Evolutionary conservation across 2,329 filamentous ascomycete genomes (phyloP), one percentile per base, ranked within the genome.

Genomic region (Diplodia intermedia): DNA sequence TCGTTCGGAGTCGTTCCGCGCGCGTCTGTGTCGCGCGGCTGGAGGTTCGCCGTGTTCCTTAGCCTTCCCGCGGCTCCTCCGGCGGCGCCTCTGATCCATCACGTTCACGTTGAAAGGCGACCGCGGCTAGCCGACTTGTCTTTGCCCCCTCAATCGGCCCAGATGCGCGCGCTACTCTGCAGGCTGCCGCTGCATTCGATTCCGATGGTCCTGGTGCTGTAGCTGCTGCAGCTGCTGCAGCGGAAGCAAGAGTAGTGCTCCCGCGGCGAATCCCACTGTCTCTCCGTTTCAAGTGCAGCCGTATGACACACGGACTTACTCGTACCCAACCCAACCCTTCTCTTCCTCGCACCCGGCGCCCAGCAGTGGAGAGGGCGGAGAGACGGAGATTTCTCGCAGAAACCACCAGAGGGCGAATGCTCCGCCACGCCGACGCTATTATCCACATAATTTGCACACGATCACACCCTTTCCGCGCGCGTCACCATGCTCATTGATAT

Each of bases 341-440:
- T 31, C 29, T 38, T 18, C 33, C 14, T 11, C 54, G 31, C 31
- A 40, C 54, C 31, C 36, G 36, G 31, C 55, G 4, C 23, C 50
- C 31, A 29, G n/a, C n/a, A 40, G 36, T 36, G 54, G 33, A 38
- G 54, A 56, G 43, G 2, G 38, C 47, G 26, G 40, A 20, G 43
- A 43, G 29, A 52, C 60, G 60, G 60, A 49, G 60, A 52, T 52
- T 52, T 52, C n/a, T 63, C 47, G 60, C 60, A 52, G 57, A 61
- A 61, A 49, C n/a, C 18, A 9, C 3, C 18, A n/a, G 20, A n/a
- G 56, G 20, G 5, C n/a, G 36, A 56, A 60, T 47, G 43, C 56
- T 60, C 57, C 57, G 38, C 38, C 47, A 23, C 56, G 26, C 56
- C 56, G 56, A 47, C 40, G 57, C 57, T 18, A 26, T 43, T 23